Base-by-base conservation (phyloP, 495 filamentous ascomycete species). In the Thermochaetoides thermophila region DNA sequence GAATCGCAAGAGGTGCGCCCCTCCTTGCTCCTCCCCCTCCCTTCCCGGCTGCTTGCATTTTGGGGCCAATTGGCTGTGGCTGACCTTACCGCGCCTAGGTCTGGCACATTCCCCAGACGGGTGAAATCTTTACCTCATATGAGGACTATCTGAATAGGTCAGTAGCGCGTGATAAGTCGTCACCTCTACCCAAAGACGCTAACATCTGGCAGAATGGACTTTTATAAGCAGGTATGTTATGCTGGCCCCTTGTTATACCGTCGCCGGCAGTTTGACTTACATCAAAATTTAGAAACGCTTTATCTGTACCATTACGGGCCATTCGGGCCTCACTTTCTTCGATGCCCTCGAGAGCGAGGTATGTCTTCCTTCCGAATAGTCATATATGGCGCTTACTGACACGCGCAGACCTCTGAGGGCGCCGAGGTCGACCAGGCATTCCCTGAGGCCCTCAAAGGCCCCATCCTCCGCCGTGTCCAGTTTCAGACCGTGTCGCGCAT, bases 281-380 rank as follows among this genome's bases (percentile, higher is more conserved):
- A 16, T 29, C 11, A 19, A 29, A 32, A 27, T 34, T 27, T 44
- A 89, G 73, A 80, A 76, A 39, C 74, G 78, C 27, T 99, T 96
- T 49, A 92, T 87, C 32, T 94, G 87, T 53, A 78, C 89, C 42
- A 87, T 95, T 38, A 95, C 83, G 3, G 89, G 89, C 21, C 85
- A 93, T 55, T 91, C 86, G 17, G 80, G 79, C 17, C 57, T 95
- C 43, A 87, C 68, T n/a, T 96, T 92, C 55, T 95, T 92, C 38
- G 84, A 96, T 34, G 89, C 89, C 3, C 65, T 85, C 11, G 74
- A 81, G 51, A 94, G 85, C 55, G 91, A 97, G 72, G 89, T 95
- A 72, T 25, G 75, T 19, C 9, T 32, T n/a, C 12, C 17, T 17
- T 26, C 21, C 2, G 12, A 16, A 12, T 24, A 11, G 21, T 10